Evolutionary conservation across 345 rosid genomes (phyloP).

Genomic region (Eucalyptus polyanthemos): DNA sequence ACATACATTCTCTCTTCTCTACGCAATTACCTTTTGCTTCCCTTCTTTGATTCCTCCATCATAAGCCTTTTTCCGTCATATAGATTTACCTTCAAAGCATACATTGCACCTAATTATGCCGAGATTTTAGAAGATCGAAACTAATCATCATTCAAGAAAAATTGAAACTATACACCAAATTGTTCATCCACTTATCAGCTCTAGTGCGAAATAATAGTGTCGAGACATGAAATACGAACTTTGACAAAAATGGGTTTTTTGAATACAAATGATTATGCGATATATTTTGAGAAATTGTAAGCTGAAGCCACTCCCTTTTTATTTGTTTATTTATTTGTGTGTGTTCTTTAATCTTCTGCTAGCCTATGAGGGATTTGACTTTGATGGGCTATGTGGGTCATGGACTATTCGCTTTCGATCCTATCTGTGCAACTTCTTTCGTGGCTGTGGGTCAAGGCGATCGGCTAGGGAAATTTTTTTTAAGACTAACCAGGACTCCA

Average conservation of each 20-base stretch:
- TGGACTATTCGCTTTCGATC: not conserved
- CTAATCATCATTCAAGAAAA: not conserved
- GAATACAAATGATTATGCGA: not conserved
- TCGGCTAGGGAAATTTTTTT: not conserved
- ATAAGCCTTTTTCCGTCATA: not conserved
- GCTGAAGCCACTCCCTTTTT: not conserved
- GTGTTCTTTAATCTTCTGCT: not conserved
- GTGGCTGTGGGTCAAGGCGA: not conserved
- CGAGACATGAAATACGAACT: not conserved
- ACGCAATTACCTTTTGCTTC: not conserved
- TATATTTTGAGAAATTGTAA: not conserved
- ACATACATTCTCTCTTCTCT: not conserved
- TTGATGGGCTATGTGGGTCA: conserved; percentile 2
- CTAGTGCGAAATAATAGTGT: not conserved
- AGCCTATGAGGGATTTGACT: not conserved
- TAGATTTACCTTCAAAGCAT: not conserved
- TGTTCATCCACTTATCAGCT: not conserved
- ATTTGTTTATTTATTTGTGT: too few species aligned
- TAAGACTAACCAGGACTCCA: not conserved
- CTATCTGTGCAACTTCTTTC: not conserved
- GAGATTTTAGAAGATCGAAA: not conserved
- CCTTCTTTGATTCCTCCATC: not conserved
- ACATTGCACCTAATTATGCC: not conserved
- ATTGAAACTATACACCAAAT: not conserved
- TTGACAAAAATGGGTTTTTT: not conserved